These are phyloP conservation scores for Corylus heterophylla DNA, from an alignment of 306 rosid genomes.

Conservation along the genomic window DNA sequence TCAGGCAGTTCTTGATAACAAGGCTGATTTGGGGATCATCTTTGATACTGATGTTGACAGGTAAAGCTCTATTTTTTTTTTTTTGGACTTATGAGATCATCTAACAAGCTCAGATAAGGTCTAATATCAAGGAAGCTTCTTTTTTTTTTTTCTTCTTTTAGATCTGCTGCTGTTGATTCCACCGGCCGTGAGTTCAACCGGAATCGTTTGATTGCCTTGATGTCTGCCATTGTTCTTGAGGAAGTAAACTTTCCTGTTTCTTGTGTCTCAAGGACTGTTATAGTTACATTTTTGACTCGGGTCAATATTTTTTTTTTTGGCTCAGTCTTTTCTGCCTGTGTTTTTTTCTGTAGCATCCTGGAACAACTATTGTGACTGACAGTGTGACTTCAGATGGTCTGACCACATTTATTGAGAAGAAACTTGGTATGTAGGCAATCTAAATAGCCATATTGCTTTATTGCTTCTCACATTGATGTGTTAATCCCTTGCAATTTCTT, in stretches of 20 bases:
- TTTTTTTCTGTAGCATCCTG: conserved; percentile 65
- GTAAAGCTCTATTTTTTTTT: conserved; percentile 37
- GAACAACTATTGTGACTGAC: conserved; percentile 95
- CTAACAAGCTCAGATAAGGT: neutral
- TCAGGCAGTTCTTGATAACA: conserved; percentile 82
- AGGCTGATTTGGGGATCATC: conserved; percentile 96
- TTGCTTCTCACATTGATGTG: neutral
- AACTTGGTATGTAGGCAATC: conserved; percentile 67
- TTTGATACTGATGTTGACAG: conserved; percentile 97
- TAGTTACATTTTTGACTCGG: conserved; percentile 9
- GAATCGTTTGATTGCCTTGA: conserved; percentile 89
- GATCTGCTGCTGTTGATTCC: conserved; percentile 98
- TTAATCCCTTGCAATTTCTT: conserved; percentile 30
- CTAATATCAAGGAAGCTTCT: conserved; percentile 19
- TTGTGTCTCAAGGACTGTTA: conserved; percentile 4
- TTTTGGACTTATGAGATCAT: conserved; percentile 16
- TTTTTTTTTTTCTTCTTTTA: conserved; percentile 33
- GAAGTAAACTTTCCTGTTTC: conserved; percentile 55
- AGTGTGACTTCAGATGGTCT: conserved; percentile 98
- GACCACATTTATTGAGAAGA: conserved; percentile 83
- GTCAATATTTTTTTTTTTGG: conserved; percentile 3
- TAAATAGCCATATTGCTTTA: neutral
- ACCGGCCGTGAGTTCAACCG: conserved; percentile 84
- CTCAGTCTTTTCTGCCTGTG: conserved; percentile 13
- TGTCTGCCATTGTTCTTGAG: conserved; percentile 95